These are phyloP conservation scores for Cladosporium sp. DNA, from an alignment of 2,329 filamentous ascomycete species.

Conservation along the genomic window DNA sequence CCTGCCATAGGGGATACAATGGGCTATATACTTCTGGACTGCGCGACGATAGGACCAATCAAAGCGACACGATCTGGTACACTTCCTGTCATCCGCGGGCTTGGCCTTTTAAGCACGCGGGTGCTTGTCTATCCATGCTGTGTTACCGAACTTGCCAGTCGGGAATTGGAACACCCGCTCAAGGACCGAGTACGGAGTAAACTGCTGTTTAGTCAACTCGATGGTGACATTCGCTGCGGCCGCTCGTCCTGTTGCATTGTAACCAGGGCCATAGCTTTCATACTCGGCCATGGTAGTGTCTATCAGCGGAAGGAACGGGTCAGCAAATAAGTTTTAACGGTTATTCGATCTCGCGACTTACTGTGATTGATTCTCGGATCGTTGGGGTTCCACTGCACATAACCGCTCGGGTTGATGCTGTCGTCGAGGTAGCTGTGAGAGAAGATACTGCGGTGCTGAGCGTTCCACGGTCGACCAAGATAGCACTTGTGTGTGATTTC, in stretches of 20 bases:
- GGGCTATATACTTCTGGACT: background rate
- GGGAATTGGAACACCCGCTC: constrained; percentile 50
- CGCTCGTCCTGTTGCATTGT: constrained; percentile 50
- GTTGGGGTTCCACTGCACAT: constrained; percentile 53
- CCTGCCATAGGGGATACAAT: background rate
- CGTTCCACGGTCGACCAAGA: constrained; percentile 64
- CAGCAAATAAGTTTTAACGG: background rate
- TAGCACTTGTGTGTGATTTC: constrained; percentile 52
- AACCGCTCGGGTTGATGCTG: constrained; percentile 55
- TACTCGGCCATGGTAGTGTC: constrained; percentile 60
- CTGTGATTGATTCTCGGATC: constrained; percentile 42
- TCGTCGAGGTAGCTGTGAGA: constrained; percentile 56
- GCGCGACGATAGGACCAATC: background rate
- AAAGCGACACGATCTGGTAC: background rate
- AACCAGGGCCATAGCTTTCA: constrained; percentile 54
- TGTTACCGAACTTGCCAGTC: constrained; percentile 47
- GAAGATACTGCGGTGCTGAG: constrained; percentile 58
- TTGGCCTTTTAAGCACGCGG: constrained; percentile 20
- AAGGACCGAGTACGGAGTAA: constrained; percentile 41
- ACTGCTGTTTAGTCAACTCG: constrained; percentile 46
- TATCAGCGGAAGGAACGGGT: background rate
- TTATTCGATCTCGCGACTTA: constrained; percentile 20
- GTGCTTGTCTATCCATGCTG: constrained; percentile 50
- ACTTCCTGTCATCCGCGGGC: background rate
- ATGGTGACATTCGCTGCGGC: constrained; percentile 45